Evolutionary conservation across 495 filamentous ascomycete species (phyloP), one percentile per base, ranked within the genome.

Genomic region (Lepraria neglecta): DNA sequence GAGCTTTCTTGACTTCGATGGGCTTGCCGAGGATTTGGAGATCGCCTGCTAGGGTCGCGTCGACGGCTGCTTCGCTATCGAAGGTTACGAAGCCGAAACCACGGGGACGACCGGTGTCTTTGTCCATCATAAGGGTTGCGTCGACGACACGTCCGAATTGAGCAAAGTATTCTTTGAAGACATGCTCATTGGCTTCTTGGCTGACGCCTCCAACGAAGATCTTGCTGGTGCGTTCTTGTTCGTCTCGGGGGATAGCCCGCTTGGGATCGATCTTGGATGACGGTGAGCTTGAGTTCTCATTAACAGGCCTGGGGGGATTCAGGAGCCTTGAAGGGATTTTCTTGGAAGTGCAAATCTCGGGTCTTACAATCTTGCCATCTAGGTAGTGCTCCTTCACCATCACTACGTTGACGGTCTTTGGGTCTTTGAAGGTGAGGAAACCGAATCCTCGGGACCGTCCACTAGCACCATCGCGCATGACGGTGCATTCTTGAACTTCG

Each of bases 51-150:
- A 97, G 82, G 48, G 91, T 92, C 45, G 89, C 88, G 62, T 98
- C 94, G 31, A 98, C 94, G 50, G 95, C 95, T 21, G 88, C 87
- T 67, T 97, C 94, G 67, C 87, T 92, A 72, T 98, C 94, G 64
- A 98, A 98, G 0, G 94, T 98, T 44, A 98, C 94, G 68, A 98
- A 98, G n/a, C 94, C 94, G 68, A 98, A 98, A 11, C 94, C 94
- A 63, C 94, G 85, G 4, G 94, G 94, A 27, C 94, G 85, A 38
- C 92, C 92, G 9, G 94, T 97, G 69, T 98, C 94, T 74, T 98
- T 98, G 73, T 98, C 94, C 82, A 98, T 98, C 94, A 98, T 98
- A 21, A 98, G 82, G 1, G 94, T 98, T 12, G 94, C 94, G 73
- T 98, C 94, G 48, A 98, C 85, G 33, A 98, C 94, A 59, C 94